Base-by-base conservation (phyloP, 345 rosid genomes). In the Eucalyptus erythrocorys region DNA sequence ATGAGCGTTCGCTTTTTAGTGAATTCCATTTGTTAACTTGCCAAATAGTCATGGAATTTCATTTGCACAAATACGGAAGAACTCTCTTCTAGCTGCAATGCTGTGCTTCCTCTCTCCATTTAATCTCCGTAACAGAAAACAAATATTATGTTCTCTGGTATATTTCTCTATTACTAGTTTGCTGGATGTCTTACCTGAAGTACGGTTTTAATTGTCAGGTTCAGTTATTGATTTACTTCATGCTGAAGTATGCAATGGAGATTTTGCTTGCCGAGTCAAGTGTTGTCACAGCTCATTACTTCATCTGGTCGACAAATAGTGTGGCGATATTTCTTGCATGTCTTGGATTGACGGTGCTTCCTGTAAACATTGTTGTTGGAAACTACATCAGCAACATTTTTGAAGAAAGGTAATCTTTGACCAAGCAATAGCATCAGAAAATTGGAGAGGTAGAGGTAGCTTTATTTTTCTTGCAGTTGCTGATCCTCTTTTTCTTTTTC, bases 321-420 rank as follows among this genome's bases (percentile, higher is more conserved):
- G 99, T 98, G 88, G 97, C 99, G 49, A 92, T 96, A 87, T 98
- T 98, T 89, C 94, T 98, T 34, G 99, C 99, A 13, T 95, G 95
- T 86, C 94, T 98, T 80, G 99, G 99, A 91, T 93, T 98, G 64
- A 98, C 99, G 1, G 99, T 98, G 90, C 96, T 98, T 90, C 99
- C 99, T 2, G 93, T 98, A 84, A 98, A 98, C 92, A 89, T 97
- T 61, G 51, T 95, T 55, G 98, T 98, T 11, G 99, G 99, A 87
- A 96, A 96, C 94, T 97, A 97, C 92, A 94, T 98, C 88, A 97
- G 98, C 94, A 98, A 98, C 90, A 97, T 98, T 97, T 98, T 97
- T 91, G 97, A 98, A 91, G 99, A 97, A 92, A 96, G 99, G 99
- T 95, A 93, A 92, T 32, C 80, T 68, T 68, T 68, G 80, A 32